A percentile compares a stretch with the other conserved stretches of the same genome.
phyloP scores from a whole-genome alignment of 2,329 filamentous ascomycete species.

The Nigrospora oryzae region DNA sequence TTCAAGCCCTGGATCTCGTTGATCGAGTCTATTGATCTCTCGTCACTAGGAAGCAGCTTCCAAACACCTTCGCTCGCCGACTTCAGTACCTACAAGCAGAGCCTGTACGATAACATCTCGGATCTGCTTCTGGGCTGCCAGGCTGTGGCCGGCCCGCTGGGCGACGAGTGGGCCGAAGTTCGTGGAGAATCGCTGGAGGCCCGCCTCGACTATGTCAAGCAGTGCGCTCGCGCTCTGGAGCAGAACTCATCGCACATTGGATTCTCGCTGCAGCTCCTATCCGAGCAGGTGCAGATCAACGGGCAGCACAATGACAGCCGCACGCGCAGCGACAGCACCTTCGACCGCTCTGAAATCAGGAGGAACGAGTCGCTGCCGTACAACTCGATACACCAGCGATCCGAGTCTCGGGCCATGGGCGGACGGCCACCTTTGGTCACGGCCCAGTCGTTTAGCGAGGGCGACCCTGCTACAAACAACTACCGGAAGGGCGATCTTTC shows the following conservation, averaged over 20 bases:
- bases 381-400: slow-evolving; percentile 44
- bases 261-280: slow-evolving; percentile 78
- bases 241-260: slow-evolving; percentile 80
- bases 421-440: slow-evolving; percentile 38
- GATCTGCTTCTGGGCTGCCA: slow-evolving; percentile 85
- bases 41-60: slow-evolving; percentile 66
- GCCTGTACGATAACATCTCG: slow-evolving; percentile 84
- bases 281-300: slow-evolving; percentile 65
- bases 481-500: slow-evolving; percentile 53
- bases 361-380: slow-evolving; percentile 51
- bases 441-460: slow-evolving; percentile 59
- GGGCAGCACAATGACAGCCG: slow-evolving; percentile 26
- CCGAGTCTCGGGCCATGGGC: slow-evolving; percentile 40
- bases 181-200: slow-evolving; percentile 84
- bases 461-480: slow-evolving; percentile 40
- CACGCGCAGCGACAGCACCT: slow-evolving; percentile 24
- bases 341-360: slow-evolving; percentile 41
- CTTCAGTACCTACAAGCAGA: slow-evolving; percentile 86
- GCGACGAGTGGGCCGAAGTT: slow-evolving; percentile 93
- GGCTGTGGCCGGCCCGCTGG: slow-evolving; percentile 80
- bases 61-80: slow-evolving; percentile 81
- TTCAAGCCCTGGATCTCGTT: slow-evolving; percentile 86
- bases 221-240: slow-evolving; percentile 72
- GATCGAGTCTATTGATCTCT: slow-evolving; percentile 86
- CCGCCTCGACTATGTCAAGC: slow-evolving; percentile 70